Base-by-base conservation (phyloP, 805 yeast genomes). In the Pichia heedii region DNA sequence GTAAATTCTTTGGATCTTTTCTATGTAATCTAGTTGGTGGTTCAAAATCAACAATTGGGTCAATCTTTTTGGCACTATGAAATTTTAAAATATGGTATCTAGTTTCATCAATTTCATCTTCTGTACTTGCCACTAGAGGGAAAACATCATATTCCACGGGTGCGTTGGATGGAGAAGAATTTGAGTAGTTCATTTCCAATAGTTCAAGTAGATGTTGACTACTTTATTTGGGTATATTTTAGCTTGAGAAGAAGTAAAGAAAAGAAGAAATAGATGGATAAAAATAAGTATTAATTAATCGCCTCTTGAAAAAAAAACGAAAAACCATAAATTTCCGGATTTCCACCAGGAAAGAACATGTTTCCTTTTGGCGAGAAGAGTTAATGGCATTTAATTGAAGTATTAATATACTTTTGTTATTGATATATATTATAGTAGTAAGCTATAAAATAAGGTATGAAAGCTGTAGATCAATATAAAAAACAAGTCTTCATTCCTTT, bases 1-100 rank as follows among this genome's bases (percentile, higher is more conserved):
- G 96, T 57, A 90, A 68, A 58, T 86, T 85, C 56, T 87, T 77
- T 1, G 98, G 96, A 62, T 90, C 97, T 58, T 90, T 89, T 53
- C 97, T 73, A 61, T 89, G 97, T 57, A 90, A 67, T 53, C 96
- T 69, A 18, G 89, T 81, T 0, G 98, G 98, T 46, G 75, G 74
- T 44, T 78, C 80, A 60, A 90, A 93, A 48, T 79, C 79, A 30
- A 68, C 65, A 33, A 69, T 64, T 11, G 93, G 90, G 50, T 86
- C 86, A 30, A 93, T 81, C 37, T 74, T 71, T 53, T 76, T 74
- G 46, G 78, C 77, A 29, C 84, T 71, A 55, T 83, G 94, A 56
- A 90, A 87, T 61, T 82, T 82, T 64, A 89, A 62, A 21, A 90
- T 73, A 60, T 90, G 96, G 49, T 79, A 82, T 47, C 94, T 73